These are phyloP conservation scores for Myochromella boudieri DNA, from an alignment of 768 basidiomycete genomes.

Conservation along the genomic window DNA sequence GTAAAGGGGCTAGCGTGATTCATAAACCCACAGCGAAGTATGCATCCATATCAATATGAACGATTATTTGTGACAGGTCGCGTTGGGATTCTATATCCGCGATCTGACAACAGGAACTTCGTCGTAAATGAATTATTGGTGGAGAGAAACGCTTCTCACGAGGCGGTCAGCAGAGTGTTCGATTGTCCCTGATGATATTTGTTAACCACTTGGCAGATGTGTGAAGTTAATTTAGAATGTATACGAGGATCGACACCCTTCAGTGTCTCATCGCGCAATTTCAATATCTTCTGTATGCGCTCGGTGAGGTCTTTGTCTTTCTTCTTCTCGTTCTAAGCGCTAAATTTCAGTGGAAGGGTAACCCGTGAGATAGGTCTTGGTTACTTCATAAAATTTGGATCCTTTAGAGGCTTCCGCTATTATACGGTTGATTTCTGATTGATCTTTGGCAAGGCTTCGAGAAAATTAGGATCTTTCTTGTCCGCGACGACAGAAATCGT, in stretches of 20 bases:
- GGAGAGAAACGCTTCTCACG: slow-evolving; percentile 41
- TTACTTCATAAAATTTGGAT: slow-evolving; percentile 87
- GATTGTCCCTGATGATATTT: slow-evolving; percentile 45
- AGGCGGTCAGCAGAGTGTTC: slow-evolving; percentile 69
- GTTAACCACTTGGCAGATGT: not conserved
- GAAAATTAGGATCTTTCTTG: not conserved
- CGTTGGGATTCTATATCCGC: slow-evolving; percentile 69
- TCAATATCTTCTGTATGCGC: slow-evolving; percentile 69
- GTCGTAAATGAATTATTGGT: not conserved
- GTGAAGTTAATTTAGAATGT: slow-evolving; percentile 19
- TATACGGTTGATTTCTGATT: slow-evolving; percentile 81
- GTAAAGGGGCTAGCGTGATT: not conserved
- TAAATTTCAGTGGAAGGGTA: not conserved
- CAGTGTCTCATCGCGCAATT: slow-evolving; percentile 57
- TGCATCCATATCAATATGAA: slow-evolving; percentile 96
- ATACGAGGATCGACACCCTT: slow-evolving; percentile 57
- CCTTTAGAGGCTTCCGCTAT: slow-evolving; percentile 92
- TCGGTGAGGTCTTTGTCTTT: slow-evolving; percentile 85
- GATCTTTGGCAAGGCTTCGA: slow-evolving; percentile 67
- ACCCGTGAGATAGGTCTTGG: slow-evolving; percentile 10
- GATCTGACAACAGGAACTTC: slow-evolving; percentile 48
- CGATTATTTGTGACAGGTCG: slow-evolving; percentile 81
- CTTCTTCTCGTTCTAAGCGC: slow-evolving; percentile 77
- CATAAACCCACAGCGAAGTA: slow-evolving; percentile 62
- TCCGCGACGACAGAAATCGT: slow-evolving; percentile 16